Evolutionary conservation across 257 asterid species (phyloP).

Genomic region (Gardenia jasminoides): DNA sequence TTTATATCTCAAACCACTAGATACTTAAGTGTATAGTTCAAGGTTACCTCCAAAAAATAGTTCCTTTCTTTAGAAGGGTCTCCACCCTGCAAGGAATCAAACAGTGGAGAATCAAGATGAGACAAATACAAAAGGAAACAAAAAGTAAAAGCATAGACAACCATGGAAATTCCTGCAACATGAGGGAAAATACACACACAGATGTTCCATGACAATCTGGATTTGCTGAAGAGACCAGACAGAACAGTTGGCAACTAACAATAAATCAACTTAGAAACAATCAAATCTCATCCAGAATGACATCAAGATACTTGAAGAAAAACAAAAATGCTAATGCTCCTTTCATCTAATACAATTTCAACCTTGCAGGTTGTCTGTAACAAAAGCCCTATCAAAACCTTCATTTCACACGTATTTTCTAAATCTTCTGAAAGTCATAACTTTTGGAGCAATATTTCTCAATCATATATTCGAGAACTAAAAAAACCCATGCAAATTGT

Average conservation of each 20-base stretch:
- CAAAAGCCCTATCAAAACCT: too few relatives aligned
- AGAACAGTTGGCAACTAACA: not conserved
- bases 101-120: not conserved
- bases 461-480: too few relatives aligned
- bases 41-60: slow-evolving; percentile 58
- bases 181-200: not conserved
- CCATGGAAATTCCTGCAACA: not conserved
- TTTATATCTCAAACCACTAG: not conserved
- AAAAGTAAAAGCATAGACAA: not conserved
- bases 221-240: too few relatives aligned
- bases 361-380: too few relatives aligned
- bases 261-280: not conserved
- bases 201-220: too few relatives aligned
- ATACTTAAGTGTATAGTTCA: not conserved
- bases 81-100: slow-evolving; percentile 49
- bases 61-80: slow-evolving; percentile 72
- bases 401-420: too few relatives aligned
- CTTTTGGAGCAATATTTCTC: too few relatives aligned
- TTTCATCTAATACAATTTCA: too few relatives aligned
- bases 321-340: too few relatives aligned
- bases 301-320: too few relatives aligned
- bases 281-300: not conserved
- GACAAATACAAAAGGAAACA: not conserved
- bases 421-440: too few relatives aligned
- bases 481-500: too few relatives aligned